These are phyloP conservation scores for Gossypium australe DNA, from an alignment of 345 rosid genomes.

Conservation along the genomic window DNA sequence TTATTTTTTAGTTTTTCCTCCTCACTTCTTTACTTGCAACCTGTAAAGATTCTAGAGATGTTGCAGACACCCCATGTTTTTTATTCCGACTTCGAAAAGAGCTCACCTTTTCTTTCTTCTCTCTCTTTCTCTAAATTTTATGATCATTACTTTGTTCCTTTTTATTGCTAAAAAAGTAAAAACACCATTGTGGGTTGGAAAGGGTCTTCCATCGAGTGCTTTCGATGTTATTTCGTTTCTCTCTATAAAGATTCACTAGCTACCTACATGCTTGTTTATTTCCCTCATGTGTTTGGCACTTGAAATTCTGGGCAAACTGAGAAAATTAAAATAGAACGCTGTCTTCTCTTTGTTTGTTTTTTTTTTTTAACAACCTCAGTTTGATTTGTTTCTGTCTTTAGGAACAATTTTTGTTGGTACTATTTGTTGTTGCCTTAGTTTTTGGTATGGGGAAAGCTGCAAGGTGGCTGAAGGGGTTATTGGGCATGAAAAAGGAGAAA, in stretches of 20 bases:
- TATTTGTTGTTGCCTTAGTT: neutral
- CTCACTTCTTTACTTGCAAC: slow-evolving; percentile 54
- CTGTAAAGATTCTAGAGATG: slow-evolving; percentile 44
- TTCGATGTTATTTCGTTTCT: slow-evolving; percentile 9
- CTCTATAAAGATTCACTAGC: slow-evolving; percentile 18
- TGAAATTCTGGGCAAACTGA: slow-evolving; percentile 18
- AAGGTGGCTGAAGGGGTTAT: slow-evolving; percentile 68
- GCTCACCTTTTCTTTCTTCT: neutral
- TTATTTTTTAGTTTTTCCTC: slow-evolving; percentile 17
- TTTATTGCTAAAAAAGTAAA: neutral
- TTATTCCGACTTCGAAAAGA: slow-evolving; percentile 18
- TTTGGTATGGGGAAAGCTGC: slow-evolving; percentile 56
- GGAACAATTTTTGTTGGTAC: neutral
- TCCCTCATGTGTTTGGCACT: slow-evolving; percentile 16
- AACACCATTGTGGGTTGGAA: neutral
- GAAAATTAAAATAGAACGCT: neutral
- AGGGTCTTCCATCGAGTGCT: slow-evolving; percentile 20
- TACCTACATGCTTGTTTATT: slow-evolving; percentile 15
- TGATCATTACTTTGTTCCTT: neutral
- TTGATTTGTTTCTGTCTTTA: slow-evolving; percentile 11
- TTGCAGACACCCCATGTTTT: slow-evolving; percentile 11
- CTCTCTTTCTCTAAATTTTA: slow-evolving; percentile 10
- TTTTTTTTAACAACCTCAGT: neutral
- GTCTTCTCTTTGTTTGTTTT: neutral
- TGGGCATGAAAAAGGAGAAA: slow-evolving; percentile 50